phyloP scores from a whole-genome alignment of 306 rosid species.

The Clitoria ternatea region DNA sequence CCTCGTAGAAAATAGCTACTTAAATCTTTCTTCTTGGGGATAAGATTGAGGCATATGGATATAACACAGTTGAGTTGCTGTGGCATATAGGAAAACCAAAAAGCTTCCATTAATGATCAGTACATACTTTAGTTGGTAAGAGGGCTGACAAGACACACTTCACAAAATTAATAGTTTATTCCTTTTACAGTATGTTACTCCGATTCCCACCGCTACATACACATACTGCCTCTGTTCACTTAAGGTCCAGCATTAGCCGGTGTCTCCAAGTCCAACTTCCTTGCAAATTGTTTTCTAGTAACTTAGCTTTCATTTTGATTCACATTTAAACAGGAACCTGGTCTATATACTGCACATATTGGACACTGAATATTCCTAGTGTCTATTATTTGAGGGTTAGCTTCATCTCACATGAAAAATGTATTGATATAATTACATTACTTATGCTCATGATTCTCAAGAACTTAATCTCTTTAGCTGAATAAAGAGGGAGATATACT shows the following conservation, averaged over 20 bases:
- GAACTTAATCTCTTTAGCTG: not conserved
- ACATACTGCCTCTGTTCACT: not conserved
- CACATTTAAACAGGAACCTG: not conserved
- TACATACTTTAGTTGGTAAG: not conserved
- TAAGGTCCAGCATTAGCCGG: not conserved
- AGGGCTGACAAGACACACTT: not conserved
- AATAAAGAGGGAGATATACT: not conserved
- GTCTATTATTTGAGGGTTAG: not conserved
- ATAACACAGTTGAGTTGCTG: not conserved
- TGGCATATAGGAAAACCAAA: not conserved
- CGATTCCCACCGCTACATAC: not conserved
- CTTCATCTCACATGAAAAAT: not conserved
- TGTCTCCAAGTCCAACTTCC: not conserved
- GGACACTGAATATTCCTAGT: not conserved
- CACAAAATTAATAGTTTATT: conserved; percentile 1
- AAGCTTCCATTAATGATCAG: not conserved
- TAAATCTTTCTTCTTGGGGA: not conserved
- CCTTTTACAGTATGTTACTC: not conserved
- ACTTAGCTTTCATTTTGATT: not conserved
- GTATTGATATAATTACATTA: not conserved
- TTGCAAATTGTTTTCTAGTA: not conserved
- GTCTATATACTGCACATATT: not conserved
- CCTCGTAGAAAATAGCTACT: not conserved
- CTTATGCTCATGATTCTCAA: not conserved
- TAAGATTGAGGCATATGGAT: not conserved